Evolutionary conservation across 2,329 filamentous ascomycete genomes (phyloP).

Genomic region (Phaeoacremonium minimum): DNA sequence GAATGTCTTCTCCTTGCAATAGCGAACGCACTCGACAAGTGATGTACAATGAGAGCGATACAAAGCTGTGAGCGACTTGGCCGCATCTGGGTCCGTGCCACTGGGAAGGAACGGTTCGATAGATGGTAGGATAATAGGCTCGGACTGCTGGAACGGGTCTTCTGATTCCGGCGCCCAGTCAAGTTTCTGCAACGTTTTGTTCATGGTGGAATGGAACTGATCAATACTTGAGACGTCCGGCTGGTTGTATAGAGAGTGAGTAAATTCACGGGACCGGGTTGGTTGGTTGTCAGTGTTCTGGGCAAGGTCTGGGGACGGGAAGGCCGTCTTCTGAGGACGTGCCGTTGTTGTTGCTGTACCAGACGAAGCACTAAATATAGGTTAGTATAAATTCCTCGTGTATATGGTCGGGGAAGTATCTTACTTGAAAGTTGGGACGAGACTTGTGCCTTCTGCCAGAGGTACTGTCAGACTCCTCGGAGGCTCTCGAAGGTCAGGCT

Average conservation of each 20-base stretch:
- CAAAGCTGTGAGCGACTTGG: slow-evolving; percentile 77
- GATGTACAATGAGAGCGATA: slow-evolving; percentile 96
- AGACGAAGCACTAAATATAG: not conserved
- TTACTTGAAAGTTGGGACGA: slow-evolving; percentile 48
- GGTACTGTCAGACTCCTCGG: slow-evolving; percentile 40
- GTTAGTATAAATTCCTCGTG: not conserved
- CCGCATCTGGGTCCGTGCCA: slow-evolving; percentile 82
- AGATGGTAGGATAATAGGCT: slow-evolving; percentile 74
- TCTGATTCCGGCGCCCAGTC: slow-evolving; percentile 58
- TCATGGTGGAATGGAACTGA: slow-evolving; percentile 51
- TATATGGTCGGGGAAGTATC: slow-evolving; percentile 18
- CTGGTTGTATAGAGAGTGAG: slow-evolving; percentile 55
- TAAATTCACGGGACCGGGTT: slow-evolving; percentile 23
- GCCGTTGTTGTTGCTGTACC: not conserved
- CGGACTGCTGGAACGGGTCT: slow-evolving; percentile 56
- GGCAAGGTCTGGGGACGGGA: slow-evolving; percentile 32
- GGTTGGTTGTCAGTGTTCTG: slow-evolving; percentile 22
- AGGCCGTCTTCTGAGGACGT: slow-evolving; percentile 10
- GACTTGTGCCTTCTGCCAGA: slow-evolving; percentile 42
- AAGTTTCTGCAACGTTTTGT: slow-evolving; percentile 55
- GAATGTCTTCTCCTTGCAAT: slow-evolving; percentile 94
- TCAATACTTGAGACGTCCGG: slow-evolving; percentile 52
- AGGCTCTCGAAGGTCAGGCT: slow-evolving; percentile 41
- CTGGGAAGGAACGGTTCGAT: slow-evolving; percentile 77
- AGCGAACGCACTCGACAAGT: slow-evolving; percentile 90